Base-by-base conservation (phyloP, 495 filamentous ascomycete genomes). In the Xylaria flabelliformis region DNA sequence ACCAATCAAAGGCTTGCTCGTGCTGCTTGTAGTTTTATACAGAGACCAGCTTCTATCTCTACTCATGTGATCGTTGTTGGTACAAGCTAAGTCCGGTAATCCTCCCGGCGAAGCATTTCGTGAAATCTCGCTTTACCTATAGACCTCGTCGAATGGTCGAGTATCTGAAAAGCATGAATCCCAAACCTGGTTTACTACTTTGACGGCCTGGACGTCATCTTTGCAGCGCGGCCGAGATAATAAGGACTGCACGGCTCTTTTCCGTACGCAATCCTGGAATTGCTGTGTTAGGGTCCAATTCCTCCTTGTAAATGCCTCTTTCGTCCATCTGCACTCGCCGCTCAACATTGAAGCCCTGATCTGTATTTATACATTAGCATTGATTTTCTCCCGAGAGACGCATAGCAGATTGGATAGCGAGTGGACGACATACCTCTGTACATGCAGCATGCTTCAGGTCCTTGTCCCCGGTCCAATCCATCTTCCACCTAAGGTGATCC, bases 121-220 rank as follows among this genome's bases (percentile, higher is more conserved):
- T 55, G 10, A 24, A 64, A 3, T 26, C 32, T 5, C 32, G 8
- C 39, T 29, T 61, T 12, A 99, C 83, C 93, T 89, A 80, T 97
- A 99, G 42, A 99, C 94, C 76, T 97, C 94, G 81, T 98, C 93
- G 82, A 99, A 99, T 12, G 96, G 96, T 73, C 97, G 85, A 4
- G 94, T 98, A 81, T 99, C 96, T 44, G 88, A 83, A 77, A 97
- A 98, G 81, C 97, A 98, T 74, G 94, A 97, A 74, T 97, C 94
- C 93, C 95, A 99, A 36, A 98, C 97, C 82, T 97, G 91, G 81
- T 97, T 96, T 64, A 99, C 94, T 48, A 96, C 90, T 81, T 91
- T 93, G 51, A 88, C 87, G 10, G 96, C 97, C 73, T 98, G 92
- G 29, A 89, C 90, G 76, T 97, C 93, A 81, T 97, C 93, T 77